Conservation (phyloP, 140 eudicot genomes). For the Cichorium intybus region DNA sequence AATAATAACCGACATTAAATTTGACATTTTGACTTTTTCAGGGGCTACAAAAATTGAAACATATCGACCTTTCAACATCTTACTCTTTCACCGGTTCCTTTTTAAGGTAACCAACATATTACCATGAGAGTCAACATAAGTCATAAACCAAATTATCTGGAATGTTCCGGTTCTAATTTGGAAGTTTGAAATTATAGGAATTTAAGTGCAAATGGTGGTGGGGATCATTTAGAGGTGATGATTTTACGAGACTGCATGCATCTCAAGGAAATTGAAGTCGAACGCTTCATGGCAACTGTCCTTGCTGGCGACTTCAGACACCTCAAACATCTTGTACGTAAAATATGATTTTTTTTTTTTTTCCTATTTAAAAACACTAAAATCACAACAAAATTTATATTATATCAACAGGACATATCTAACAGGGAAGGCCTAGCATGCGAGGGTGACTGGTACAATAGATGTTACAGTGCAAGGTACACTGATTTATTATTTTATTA, state of each 20-base stretch:
- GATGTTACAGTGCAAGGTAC: slow-evolving; percentile 60
- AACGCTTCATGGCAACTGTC: slow-evolving; percentile 57
- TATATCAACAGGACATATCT: slow-evolving; percentile 63
- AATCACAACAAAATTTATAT: background rate
- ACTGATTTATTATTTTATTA: no score
- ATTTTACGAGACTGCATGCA: slow-evolving; percentile 81
- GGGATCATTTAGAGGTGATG: slow-evolving; percentile 63
- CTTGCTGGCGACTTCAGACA: slow-evolving; percentile 70
- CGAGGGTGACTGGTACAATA: slow-evolving; percentile 76
- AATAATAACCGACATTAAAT: background rate
- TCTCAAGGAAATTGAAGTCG: slow-evolving; percentile 78
- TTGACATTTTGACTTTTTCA: slow-evolving; percentile 28
- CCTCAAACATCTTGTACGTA: slow-evolving; percentile 77
- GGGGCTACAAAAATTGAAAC: slow-evolving; percentile 75
- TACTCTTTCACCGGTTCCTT: slow-evolving; percentile 80
- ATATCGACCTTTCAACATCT: slow-evolving; percentile 75
- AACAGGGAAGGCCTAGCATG: slow-evolving; percentile 84
- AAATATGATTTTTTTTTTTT: background rate
- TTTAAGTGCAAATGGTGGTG: slow-evolving; percentile 55
- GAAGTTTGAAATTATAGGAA: slow-evolving; percentile 39
- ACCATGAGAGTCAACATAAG: background rate
- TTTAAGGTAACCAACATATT: slow-evolving; percentile 45
- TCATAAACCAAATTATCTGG: background rate
- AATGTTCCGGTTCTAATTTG: background rate
- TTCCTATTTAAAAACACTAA: background rate